Evolutionary conservation across 805 yeast genomes (phyloP), one percentile per base, ranked within the genome.

Genomic region (Saturnispora halmiae): DNA sequence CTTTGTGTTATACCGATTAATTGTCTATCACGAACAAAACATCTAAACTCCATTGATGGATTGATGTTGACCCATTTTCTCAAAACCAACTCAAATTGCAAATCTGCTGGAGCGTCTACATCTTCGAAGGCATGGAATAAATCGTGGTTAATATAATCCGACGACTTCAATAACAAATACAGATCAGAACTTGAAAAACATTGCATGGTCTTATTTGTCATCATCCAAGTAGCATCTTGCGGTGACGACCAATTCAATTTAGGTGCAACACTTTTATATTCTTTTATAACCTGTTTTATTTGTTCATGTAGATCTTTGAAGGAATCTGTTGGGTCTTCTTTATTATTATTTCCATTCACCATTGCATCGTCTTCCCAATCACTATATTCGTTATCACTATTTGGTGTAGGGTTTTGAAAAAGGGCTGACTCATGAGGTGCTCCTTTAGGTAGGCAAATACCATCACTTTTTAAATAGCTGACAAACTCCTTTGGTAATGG

Each of bases 221-320:
- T 63, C 16, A 92, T 90, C 98, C 97, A 92, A 0, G 79, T 73
- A 2, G 97, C 84, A 61, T 92, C 99, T 54, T 79, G 80, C 1
- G 99, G 98, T 2, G 96, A 82, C 1, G 96, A 86, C 98, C 98
- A 92, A 65, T 92, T 92, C 50, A 90, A 64, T 54, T 92, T 92
- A 1, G 97, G 97, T 1, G 85, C 70, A 2, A 87, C 85, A 1
- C 75, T 63, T 0, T 82, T 81, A 36, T 71, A 63, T 32, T 67
- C 64, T 3, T 48, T 45, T 11, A 92, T 72, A 0, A 67, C 54
- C 0, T 50, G 44, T 27, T 63, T 62, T 14, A 90, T 66, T 32
- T 65, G 51, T 0, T 63, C 50, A 53, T 88, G 94, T 16, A 87
- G 63, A 1, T 73, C 79, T 8, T 66, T 65, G 50, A 87, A 86